Evolutionary conservation across 768 basidiomycete genomes (phyloP).

Genomic region (Amanita brunnescens): DNA sequence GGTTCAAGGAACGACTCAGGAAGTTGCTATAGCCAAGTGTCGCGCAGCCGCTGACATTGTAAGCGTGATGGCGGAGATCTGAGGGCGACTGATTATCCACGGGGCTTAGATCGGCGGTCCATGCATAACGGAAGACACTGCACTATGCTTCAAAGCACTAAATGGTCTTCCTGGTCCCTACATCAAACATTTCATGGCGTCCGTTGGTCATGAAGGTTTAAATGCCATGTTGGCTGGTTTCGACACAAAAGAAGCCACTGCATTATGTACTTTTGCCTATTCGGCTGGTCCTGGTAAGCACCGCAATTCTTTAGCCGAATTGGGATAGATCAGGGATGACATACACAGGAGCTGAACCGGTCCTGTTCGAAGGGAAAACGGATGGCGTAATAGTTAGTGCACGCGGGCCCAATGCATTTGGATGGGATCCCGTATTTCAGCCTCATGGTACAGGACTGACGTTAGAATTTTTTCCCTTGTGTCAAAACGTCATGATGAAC

Average conservation of each 20-base stretch:
- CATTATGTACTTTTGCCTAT: conserved; percentile 95
- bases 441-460: conserved; percentile 70
- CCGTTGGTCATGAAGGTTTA: conserved; percentile 50
- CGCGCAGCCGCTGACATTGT: conserved; percentile 76
- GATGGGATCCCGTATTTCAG: conserved; percentile 89
- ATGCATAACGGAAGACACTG: conserved; percentile 85
- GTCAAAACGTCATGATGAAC: neutral
- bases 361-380: conserved; percentile 61
- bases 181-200: conserved; percentile 81
- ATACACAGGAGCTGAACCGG: no score
- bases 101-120: conserved; percentile 36
- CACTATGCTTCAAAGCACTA: conserved; percentile 83
- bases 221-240: conserved; percentile 79
- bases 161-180: conserved; percentile 93
- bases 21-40: conserved; percentile 87
- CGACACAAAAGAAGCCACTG: conserved; percentile 69
- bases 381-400: conserved; percentile 86
- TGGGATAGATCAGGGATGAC: neutral
- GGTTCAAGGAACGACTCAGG: conserved; percentile 85
- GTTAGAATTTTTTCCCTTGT: conserved; percentile 31
- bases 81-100: neutral
- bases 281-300: conserved; percentile 62
- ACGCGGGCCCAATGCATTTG: conserved; percentile 70
- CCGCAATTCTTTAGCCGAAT: neutral
- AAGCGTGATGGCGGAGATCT: conserved; percentile 12